Base-by-base conservation (phyloP, 805 yeast species). In the Candida hispaniensis region DNA sequence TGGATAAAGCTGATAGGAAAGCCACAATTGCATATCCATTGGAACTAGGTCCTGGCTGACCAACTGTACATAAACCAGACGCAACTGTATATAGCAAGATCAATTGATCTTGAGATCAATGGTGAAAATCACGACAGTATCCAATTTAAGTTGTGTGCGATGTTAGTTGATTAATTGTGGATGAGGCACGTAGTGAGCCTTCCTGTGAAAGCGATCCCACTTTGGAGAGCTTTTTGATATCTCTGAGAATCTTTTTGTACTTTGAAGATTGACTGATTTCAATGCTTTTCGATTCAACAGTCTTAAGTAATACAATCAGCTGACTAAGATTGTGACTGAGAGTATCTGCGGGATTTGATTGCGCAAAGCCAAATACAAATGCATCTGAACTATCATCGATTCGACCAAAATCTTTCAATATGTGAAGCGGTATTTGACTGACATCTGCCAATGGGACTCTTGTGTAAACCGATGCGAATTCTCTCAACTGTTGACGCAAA, bases 371-470 rank as follows among this genome's bases (percentile, higher is more conserved):
- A 32, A 32, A 32, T 11, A 23, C 36, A 32, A 32, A 32, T 14
- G 36, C 36, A 13, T 23, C 28, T 15, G 13, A 23, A 10, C 36
- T 32, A 14, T 32, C 36, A 18, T 32, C 36, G 13, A 32, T 32
- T 13, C 36, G 20, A 1, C 36, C 36, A 12, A 23, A 32, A n/a
- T 17, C 7, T 5, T 27, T 16, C 22, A 32, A 18, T 10, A 32
- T 13, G 7, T 28, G 17, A 7, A 28, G 36, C 2, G 22, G 17
- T 3, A 28, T 28, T n/a, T 27, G 28, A 32, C 22, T 16, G 28
- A 32, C 28, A 14, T 32, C 36, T 25, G 23, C 16, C 28, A 32
- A 28, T 9, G 36, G 36, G 14, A 32, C 36, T 13, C 36, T 21
- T 1, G 36, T 23, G 15, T 32, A 32, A 4, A 28, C 36, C 28